Evolutionary conservation across 2,329 filamentous ascomycete genomes (phyloP).

Genomic region (Coniochaeta pulveracea): DNA sequence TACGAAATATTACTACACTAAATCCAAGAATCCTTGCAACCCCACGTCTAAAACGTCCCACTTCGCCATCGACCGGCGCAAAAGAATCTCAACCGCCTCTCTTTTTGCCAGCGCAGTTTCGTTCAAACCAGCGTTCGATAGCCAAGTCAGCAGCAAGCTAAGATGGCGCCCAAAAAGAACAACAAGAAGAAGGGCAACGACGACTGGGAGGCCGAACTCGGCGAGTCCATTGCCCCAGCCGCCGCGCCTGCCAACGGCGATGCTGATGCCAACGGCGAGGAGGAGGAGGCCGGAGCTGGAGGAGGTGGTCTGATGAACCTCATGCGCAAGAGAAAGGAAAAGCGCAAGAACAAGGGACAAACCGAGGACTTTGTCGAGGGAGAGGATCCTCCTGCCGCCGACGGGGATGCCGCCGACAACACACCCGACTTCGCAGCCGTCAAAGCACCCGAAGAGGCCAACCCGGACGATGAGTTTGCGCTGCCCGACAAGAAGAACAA

Average conservation of each 20-base stretch:
- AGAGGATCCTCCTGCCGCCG: conserved; percentile 40
- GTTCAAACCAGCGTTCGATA: no score
- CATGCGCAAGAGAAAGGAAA: conserved; percentile 71
- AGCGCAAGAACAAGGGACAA: conserved; percentile 81
- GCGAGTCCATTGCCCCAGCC: conserved; percentile 60
- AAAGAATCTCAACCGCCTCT: no score
- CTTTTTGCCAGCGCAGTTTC: no score
- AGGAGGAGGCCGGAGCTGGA: conserved; percentile 43
- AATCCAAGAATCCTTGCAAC: no score
- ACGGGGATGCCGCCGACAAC: conserved; percentile 27
- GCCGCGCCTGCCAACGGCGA: conserved; percentile 32
- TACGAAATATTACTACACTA: no score
- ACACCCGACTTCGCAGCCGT: conserved; percentile 38
- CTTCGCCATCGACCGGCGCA: no score
- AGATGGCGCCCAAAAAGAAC: conserved; percentile 94
- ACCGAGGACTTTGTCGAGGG: conserved; percentile 63
- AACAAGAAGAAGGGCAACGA: conserved; percentile 71
- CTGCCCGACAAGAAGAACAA: conserved; percentile 67
- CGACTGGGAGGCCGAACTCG: conserved; percentile 91
- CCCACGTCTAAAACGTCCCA: no score
- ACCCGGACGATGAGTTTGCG: conserved; percentile 75
- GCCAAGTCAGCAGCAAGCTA: no score
- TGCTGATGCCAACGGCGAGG: conserved; percentile 37
- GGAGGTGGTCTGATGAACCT: conserved; percentile 67
- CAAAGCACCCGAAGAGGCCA: conserved; percentile 73